Evolutionary conservation across 441 rosid genomes (phyloP).

Genomic region (Bruguiera hainesii): DNA sequence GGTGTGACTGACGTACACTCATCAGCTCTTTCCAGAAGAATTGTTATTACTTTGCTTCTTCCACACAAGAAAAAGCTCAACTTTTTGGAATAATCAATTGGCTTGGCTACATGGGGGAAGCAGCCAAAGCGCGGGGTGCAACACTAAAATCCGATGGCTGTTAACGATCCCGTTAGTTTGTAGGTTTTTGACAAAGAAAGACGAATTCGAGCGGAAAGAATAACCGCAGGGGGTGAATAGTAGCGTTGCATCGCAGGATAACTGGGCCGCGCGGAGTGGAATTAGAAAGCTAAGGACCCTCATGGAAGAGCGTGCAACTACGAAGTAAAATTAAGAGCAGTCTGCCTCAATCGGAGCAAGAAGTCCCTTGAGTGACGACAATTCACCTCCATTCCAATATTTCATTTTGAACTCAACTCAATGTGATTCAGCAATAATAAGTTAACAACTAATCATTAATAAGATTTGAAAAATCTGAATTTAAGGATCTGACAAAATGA

Average conservation of each 20-base stretch:
- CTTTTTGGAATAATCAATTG: neutral
- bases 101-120: slow-evolving; percentile 6
- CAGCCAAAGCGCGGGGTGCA: slow-evolving; percentile 8
- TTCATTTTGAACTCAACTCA: no score
- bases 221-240: slow-evolving; percentile 25
- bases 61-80: neutral
- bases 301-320: no score
- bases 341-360: no score
- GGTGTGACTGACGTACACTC: slow-evolving; percentile 6
- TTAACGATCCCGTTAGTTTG: neutral
- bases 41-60: slow-evolving; percentile 8
- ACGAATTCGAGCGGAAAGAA: neutral
- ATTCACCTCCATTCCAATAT: neutral
- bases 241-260: slow-evolving; percentile 27
- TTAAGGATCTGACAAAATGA: no score
- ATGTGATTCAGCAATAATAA: no score
- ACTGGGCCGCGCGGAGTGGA: slow-evolving; percentile 33
- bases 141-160: neutral
- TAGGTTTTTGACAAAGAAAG: slow-evolving; percentile 17
- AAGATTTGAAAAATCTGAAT: no score
- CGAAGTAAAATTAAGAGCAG: no score
- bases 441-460: no score
- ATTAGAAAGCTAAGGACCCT: slow-evolving; percentile 15
- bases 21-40: neutral
- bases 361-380: no score